Base-by-base conservation (phyloP, 1,139 yeast species). In the Zygosaccharomyces sapae region DNA sequence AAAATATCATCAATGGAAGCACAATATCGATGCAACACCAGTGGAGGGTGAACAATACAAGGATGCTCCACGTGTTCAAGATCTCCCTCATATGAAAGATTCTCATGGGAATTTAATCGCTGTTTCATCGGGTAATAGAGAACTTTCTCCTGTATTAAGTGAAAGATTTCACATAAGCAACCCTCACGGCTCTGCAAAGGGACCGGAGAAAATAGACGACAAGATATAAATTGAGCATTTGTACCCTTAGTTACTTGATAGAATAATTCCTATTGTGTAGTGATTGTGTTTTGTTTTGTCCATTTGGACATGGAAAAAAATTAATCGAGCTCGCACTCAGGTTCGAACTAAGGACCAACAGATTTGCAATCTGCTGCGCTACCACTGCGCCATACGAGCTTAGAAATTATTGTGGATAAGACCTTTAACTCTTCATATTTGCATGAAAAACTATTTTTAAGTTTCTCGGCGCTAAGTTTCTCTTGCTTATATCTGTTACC, bases 301-400 rank as follows among this genome's bases (percentile, higher is more conserved):
- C 16, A 2, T 16, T 16, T 16, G 16, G 16, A 2, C 2, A 16
- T 16, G 12, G 12, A 8, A 27, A 27, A 27, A 27, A 27, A 16
- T 16, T 16, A 16, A 27, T 10, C 31, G 2, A 81, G 87, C 86
- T 81, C 79, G 83, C 77, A 75, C 85, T 79, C 87, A 80, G 88
- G 79, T 65, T 82, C 79, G 88, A 82, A 82, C 88, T 80, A 76
- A 78, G 84, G 87, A 82, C 87, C 86, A 81, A 80, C 84, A 81
- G 87, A 81, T 82, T 82, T 82, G 88, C 87, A 82, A 82, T 82
- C 87, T 82, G 84, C 86, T 81, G 86, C 88, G 86, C 86, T 82
- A 82, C 87, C 87, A 79, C 87, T 81, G 86, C 86, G 87, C 87
- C 86, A 81, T 73, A 76, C 82, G 77, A 77, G 83, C 85, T 57